Conservation (phyloP, 495 filamentous ascomycete species). For the Neurospora sp. region DNA sequence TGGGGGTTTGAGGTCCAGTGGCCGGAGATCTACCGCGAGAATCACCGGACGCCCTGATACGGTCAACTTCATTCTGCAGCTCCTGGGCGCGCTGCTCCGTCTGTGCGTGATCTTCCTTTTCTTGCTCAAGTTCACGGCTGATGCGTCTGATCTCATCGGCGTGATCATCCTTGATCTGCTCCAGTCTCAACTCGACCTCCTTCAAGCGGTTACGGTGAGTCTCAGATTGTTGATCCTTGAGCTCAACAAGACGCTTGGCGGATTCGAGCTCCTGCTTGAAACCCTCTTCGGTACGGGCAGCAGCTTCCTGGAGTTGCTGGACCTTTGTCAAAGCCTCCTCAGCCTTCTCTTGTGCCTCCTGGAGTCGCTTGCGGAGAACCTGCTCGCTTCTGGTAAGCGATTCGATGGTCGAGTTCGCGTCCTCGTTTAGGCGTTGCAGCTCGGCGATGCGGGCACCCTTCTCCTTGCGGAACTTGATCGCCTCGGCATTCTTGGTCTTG, state of each 20-base stretch:
- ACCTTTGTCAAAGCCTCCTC: conserved; percentile 73
- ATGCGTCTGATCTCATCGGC: conserved; percentile 71
- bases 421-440: conserved; percentile 80
- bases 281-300: conserved; percentile 64
- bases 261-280: conserved; percentile 77
- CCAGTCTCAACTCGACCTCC: conserved; percentile 67
- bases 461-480: conserved; percentile 87
- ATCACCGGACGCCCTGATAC: conserved; percentile 40
- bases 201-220: conserved; percentile 72
- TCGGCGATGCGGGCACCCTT: conserved; percentile 78
- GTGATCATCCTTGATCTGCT: conserved; percentile 69
- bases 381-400: conserved; percentile 69
- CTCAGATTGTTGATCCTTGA: conserved; percentile 73
- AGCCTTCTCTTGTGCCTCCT: conserved; percentile 75
- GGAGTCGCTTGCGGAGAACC: conserved; percentile 64
- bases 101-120: conserved; percentile 58
- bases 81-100: conserved; percentile 62
- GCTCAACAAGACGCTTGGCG: conserved; percentile 65
- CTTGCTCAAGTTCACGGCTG: conserved; percentile 71
- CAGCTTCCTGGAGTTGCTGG: conserved; percentile 74
- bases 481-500: conserved; percentile 75
- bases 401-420: conserved; percentile 64
- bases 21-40: conserved; percentile 17
- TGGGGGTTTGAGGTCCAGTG: conserved; percentile 49
- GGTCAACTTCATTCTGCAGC: conserved; percentile 62